Conservation (phyloP, 345 rosid species). For the Corymbia maculata region DNA sequence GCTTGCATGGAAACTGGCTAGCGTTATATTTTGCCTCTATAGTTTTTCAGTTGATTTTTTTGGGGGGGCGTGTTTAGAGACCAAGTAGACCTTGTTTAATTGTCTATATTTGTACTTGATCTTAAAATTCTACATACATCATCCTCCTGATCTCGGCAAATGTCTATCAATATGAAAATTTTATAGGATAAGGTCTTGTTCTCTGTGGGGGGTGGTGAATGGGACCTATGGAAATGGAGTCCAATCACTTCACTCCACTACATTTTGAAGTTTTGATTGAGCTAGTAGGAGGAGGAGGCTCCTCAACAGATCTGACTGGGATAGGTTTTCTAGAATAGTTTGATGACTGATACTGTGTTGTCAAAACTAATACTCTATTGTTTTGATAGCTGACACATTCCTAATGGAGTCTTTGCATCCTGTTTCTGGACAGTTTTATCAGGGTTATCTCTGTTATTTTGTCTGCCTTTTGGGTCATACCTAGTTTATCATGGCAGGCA, state of each 20-base stretch:
- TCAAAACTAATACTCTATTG: background rate
- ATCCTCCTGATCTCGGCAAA: background rate
- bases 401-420: background rate
- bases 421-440: background rate
- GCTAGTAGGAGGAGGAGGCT: background rate
- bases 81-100: background rate
- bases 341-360: background rate
- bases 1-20: background rate
- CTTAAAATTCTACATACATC: background rate
- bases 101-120: background rate
- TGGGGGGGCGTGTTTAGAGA: background rate
- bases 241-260: background rate
- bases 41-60: background rate
- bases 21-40: background rate
- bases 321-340: background rate
- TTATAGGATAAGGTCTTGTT: background rate
- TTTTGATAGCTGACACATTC: background rate
- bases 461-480: background rate
- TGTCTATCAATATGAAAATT: background rate
- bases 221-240: background rate
- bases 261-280: background rate
- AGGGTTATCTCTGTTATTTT: background rate
- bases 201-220: background rate
- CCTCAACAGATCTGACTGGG: background rate
- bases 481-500: background rate